phyloP scores from a whole-genome alignment of 352 stramenopile genomes.

The Aphanomyces astaci region DNA sequence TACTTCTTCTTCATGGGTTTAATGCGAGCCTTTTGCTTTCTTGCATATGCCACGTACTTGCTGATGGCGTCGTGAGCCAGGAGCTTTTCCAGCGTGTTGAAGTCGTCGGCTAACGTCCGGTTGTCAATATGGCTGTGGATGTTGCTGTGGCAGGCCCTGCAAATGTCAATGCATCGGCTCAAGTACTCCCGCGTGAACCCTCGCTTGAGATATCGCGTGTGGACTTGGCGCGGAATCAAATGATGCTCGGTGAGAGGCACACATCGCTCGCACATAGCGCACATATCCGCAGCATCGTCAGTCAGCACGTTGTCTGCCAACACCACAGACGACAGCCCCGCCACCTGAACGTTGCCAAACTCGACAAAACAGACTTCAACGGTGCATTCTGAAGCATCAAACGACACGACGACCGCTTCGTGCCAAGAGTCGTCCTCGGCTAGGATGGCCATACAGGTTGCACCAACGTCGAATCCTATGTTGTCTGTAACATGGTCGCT shows the following conservation, averaged over 20 bases:
- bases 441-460: slow-evolving; percentile 51
- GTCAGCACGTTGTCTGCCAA: slow-evolving; percentile 69
- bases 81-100: slow-evolving; percentile 89
- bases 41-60: slow-evolving; percentile 85
- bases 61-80: slow-evolving; percentile 78
- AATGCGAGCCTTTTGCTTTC: slow-evolving; percentile 79
- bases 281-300: slow-evolving; percentile 40
- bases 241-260: slow-evolving; percentile 91
- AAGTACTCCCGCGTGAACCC: slow-evolving; percentile 69
- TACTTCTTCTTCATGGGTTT: slow-evolving; percentile 31
- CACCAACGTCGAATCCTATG: not conserved
- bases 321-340: slow-evolving; percentile 49
- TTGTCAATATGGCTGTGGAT: slow-evolving; percentile 88
- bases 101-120: slow-evolving; percentile 83
- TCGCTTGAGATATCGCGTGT: slow-evolving; percentile 70
- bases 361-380: slow-evolving; percentile 70
- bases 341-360: slow-evolving; percentile 63
- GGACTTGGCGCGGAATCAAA: slow-evolving; percentile 83
- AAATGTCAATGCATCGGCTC: slow-evolving; percentile 85
- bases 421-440: slow-evolving; percentile 71
- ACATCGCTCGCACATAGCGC: slow-evolving; percentile 85
- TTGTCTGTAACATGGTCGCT: not conserved
- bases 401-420: slow-evolving; percentile 38
- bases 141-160: slow-evolving; percentile 86
- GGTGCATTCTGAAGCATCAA: slow-evolving; percentile 34